A percentile compares a stretch with the other conserved stretches of the same genome.
These are phyloP conservation scores for Phytophthora nicotianae DNA, from an alignment of 352 stramenopile genomes.

Conservation along the genomic window DNA sequence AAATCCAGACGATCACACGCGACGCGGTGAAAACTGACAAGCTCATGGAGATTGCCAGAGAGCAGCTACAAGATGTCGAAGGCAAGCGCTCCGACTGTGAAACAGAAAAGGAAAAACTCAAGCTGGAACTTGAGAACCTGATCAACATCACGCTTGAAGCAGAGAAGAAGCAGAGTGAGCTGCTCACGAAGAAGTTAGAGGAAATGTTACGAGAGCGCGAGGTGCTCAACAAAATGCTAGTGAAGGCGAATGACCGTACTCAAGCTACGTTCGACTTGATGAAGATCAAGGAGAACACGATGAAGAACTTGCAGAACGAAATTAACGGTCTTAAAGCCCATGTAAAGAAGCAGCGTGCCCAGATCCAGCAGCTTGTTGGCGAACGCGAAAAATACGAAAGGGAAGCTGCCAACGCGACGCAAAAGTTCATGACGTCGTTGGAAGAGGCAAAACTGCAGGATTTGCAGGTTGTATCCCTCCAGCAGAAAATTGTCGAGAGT, in stretches of 20 bases:
- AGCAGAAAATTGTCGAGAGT: conserved; percentile 80
- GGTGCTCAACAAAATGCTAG: conserved; percentile 88
- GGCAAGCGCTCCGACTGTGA: conserved; percentile 62
- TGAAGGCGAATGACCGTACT: conserved; percentile 78
- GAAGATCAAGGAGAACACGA: conserved; percentile 92
- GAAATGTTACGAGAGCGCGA: conserved; percentile 81
- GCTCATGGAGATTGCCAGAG: conserved; percentile 68
- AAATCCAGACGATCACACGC: conserved; percentile 58
- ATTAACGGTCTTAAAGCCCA: conserved; percentile 83
- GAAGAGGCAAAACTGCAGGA: conserved; percentile 85
- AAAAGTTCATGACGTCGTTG: conserved; percentile 84
- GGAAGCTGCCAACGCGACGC: conserved; percentile 75
- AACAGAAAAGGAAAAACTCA: conserved; percentile 67
- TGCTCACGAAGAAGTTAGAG: conserved; percentile 79
- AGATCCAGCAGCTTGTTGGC: conserved; percentile 85
- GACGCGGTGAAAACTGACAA: conserved; percentile 80
- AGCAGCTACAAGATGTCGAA: conserved; percentile 78
- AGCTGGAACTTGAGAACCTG: conserved; percentile 66
- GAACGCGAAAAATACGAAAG: conserved; percentile 91
- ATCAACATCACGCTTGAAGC: conserved; percentile 66
- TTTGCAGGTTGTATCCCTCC: conserved; percentile 67
- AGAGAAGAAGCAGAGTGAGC: conserved; percentile 75
- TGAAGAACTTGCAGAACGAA: conserved; percentile 92
- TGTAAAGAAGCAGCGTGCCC: conserved; percentile 77
- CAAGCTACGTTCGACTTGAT: conserved; percentile 90